Evolutionary conservation across 169 alveolate genomes (phyloP).

Genomic region (Cryptosporidium parvum): DNA sequence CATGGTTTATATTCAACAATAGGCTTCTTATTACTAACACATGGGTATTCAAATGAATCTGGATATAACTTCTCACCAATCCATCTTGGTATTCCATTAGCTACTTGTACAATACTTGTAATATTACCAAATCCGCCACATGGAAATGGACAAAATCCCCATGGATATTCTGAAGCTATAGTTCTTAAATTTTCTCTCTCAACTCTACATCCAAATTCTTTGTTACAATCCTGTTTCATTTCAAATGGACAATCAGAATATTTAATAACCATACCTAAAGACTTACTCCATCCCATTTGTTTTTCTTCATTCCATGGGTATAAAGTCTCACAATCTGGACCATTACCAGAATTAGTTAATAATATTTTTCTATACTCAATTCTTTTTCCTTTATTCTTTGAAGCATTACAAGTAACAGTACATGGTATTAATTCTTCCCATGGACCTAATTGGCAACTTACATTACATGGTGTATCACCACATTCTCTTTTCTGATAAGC

Average conservation of each 20-base stretch:
- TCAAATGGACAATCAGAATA: slow-evolving; percentile 46
- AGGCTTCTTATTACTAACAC: slow-evolving; percentile 69
- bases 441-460: slow-evolving; percentile 72
- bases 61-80: slow-evolving; percentile 72
- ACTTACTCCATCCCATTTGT: slow-evolving; percentile 53
- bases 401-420: slow-evolving; percentile 58
- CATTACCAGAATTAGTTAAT: slow-evolving; percentile 54
- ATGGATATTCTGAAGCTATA: slow-evolving; percentile 74
- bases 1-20: slow-evolving; percentile 69
- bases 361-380: slow-evolving; percentile 59
- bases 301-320: slow-evolving; percentile 69
- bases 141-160: slow-evolving; percentile 76
- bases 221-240: slow-evolving; percentile 25
- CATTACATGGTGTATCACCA: slow-evolving; percentile 55
- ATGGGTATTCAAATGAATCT: slow-evolving; percentile 66
- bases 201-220: slow-evolving; percentile 71
- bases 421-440: slow-evolving; percentile 65
- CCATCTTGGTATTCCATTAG: slow-evolving; percentile 74
- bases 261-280: slow-evolving; percentile 65
- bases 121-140: slow-evolving; percentile 75
- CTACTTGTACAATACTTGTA: slow-evolving; percentile 71
- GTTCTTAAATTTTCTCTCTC: slow-evolving; percentile 72
- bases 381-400: slow-evolving; percentile 50
- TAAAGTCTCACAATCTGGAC: slow-evolving; percentile 50
- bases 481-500: slow-evolving; percentile 71